These are phyloP conservation scores for Marasmius fiardii DNA, from an alignment of 1,284 basidiomycete species.

Conservation along the genomic window DNA sequence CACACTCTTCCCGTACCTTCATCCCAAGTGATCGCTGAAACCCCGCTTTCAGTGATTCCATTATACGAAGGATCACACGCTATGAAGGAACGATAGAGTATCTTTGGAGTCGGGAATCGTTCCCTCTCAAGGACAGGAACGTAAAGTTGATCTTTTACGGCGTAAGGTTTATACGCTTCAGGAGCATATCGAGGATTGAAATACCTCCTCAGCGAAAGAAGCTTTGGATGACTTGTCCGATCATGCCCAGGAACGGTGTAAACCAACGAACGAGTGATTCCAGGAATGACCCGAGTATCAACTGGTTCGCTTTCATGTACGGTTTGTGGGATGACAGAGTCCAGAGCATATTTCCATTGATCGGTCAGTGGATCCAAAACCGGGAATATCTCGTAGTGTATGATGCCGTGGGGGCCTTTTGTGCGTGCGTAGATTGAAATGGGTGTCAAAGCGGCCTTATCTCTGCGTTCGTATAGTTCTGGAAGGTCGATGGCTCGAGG, in stretches of 20 bases:
- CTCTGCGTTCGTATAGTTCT: slow-evolving; percentile 18
- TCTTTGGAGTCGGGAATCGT: slow-evolving; percentile 6
- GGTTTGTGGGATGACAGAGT: slow-evolving; percentile 26
- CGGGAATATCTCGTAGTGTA: slow-evolving; percentile 6
- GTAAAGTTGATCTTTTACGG: not conserved
- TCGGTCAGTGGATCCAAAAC: not conserved
- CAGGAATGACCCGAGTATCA: slow-evolving; percentile 39
- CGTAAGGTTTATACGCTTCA: slow-evolving; percentile 4
- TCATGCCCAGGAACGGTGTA: slow-evolving; percentile 36
- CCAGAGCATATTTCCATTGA: slow-evolving; percentile 26
- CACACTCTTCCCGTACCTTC: slow-evolving; percentile 42
- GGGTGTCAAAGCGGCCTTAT: slow-evolving; percentile 39
- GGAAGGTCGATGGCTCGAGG: slow-evolving; percentile 32
- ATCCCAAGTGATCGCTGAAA: slow-evolving; percentile 41
- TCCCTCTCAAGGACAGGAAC: slow-evolving; percentile 13
- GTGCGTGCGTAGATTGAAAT: slow-evolving; percentile 47
- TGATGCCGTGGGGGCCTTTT: slow-evolving; percentile 17
- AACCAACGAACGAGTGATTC: slow-evolving; percentile 45
- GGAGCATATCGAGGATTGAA: slow-evolving; percentile 25
- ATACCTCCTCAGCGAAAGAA: slow-evolving; percentile 34
- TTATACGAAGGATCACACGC: slow-evolving; percentile 2
- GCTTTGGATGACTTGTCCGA: slow-evolving; percentile 28
- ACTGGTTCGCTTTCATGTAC: slow-evolving; percentile 25
- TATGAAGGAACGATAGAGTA: slow-evolving; percentile 2
- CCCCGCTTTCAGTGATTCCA: slow-evolving; percentile 22